A percentile compares a stretch with the other conserved stretches of the same genome.
These are phyloP conservation scores for Phialophora chinensis DNA, from an alignment of 2,329 filamentous ascomycete genomes.

Conservation along the genomic window DNA sequence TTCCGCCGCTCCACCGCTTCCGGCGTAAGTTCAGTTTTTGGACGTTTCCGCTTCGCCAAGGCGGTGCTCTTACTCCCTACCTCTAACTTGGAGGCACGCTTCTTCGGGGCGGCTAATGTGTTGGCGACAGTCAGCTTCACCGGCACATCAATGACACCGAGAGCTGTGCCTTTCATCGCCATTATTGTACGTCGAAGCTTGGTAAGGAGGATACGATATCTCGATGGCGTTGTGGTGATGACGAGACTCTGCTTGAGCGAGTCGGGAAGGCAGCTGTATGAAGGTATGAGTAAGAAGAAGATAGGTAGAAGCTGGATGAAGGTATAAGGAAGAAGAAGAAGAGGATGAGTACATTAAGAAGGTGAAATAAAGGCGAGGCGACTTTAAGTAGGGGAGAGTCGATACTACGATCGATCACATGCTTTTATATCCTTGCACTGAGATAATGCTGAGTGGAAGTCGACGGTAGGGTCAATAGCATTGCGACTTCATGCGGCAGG, in stretches of 20 bases:
- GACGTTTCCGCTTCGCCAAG: background rate
- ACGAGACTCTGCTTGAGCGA: background rate
- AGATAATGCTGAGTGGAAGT: background rate
- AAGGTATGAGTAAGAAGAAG: background rate
- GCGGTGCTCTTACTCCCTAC: no score
- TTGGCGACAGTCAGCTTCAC: background rate
- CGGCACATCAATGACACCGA: background rate
- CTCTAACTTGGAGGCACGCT: background rate
- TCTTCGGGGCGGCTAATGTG: background rate
- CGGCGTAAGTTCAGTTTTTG: background rate
- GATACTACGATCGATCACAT: background rate
- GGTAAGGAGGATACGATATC: background rate
- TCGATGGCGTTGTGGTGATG: background rate
- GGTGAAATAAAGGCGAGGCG: background rate
- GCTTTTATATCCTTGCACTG: background rate
- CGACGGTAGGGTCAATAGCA: background rate
- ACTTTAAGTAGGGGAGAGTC: background rate
- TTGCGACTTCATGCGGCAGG: background rate
- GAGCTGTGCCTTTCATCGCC: background rate
- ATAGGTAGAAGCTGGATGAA: background rate
- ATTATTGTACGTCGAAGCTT: background rate
- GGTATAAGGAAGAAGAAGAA: background rate
- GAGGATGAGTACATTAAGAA: background rate
- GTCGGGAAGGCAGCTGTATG: background rate
- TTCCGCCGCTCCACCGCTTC: background rate